A percentile compares a stretch with the other conserved stretches of the same genome.
Conservation (phyloP, 108 stramenopile species). For the Schizochytrium sp. region DNA sequence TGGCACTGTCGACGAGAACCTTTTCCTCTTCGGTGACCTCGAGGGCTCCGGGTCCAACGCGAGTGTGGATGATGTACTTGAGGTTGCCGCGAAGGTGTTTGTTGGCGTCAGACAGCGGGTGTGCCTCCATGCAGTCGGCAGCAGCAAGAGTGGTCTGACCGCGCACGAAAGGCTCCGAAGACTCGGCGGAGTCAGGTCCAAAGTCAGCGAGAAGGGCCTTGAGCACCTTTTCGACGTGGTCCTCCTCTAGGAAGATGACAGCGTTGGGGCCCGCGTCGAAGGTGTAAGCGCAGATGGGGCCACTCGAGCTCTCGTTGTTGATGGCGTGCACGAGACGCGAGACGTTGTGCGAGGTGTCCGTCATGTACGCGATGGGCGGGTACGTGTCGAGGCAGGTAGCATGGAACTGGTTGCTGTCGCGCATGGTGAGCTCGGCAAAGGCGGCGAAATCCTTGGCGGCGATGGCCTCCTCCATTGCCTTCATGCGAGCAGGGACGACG, state of each 20-base stretch:
- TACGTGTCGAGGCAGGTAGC: constrained; percentile 96
- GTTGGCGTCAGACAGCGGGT: background rate
- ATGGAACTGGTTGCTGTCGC: constrained; percentile 94
- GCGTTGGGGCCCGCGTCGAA: constrained; percentile 99
- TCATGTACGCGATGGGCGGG: constrained; percentile 99
- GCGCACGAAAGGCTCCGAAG: background rate
- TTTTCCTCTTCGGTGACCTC: background rate
- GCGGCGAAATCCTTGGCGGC: constrained; percentile 71
- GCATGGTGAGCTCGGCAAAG: constrained; percentile 89
- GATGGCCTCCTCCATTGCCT: constrained; percentile 73
- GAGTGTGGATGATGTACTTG: constrained; percentile 19
- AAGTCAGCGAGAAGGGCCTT: constrained; percentile 14
- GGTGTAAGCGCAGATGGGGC: constrained; percentile 75
- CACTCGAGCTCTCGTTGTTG: constrained; percentile 41
- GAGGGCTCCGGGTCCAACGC: background rate
- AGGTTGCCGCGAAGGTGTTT: background rate
- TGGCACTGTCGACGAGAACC: background rate
- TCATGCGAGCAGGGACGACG: constrained; percentile 74
- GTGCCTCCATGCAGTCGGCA: background rate
- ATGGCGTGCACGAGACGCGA: constrained; percentile 69
- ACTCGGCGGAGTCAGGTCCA: background rate
- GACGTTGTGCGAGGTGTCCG: constrained; percentile 65
- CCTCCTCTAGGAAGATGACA: constrained; percentile 51
- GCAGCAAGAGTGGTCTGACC: background rate
- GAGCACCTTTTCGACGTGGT: constrained; percentile 31